Percentiles rank a stretch among this genome's conserved stretches.
Conservation (phyloP, 192 early-diverging fungal genomes). For the Backusella mclennaniae region DNA sequence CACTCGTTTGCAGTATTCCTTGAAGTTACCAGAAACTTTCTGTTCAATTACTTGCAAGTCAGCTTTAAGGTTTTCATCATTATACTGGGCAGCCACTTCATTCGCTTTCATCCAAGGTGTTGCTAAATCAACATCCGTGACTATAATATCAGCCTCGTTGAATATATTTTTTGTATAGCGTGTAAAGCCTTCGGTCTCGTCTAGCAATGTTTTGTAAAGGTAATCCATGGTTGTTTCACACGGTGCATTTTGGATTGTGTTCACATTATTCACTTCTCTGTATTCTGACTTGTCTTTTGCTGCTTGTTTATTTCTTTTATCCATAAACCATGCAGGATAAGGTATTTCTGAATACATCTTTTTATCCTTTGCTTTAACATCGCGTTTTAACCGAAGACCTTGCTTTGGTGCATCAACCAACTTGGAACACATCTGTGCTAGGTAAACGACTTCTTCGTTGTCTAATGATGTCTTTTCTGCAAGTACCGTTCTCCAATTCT, state of each 20-base stretch:
- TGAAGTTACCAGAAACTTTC: background rate
- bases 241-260: background rate
- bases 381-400: slow-evolving; percentile 21
- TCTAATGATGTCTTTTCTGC: slow-evolving; percentile 22
- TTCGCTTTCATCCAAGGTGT: background rate
- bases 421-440: slow-evolving; percentile 33
- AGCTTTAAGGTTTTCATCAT: background rate
- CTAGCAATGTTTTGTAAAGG: background rate
- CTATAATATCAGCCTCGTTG: background rate
- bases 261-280: background rate
- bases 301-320: slow-evolving; percentile 12
- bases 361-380: background rate
- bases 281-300: background rate
- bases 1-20: background rate
- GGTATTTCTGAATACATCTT: background rate
- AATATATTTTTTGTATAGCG: slow-evolving; percentile 10
- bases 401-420: slow-evolving; percentile 37
- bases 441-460: slow-evolving; percentile 21
- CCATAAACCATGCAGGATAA: slow-evolving; percentile 29
- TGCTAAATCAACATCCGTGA: background rate
- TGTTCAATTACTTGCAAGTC: slow-evolving; percentile 9
- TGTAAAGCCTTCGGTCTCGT: slow-evolving; percentile 7
- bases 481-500: slow-evolving; percentile 29
- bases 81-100: background rate
- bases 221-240: slow-evolving; percentile 25